phyloP scores from a whole-genome alignment of 1,284 basidiomycete species.

The Farysia itapuensis region DNA sequence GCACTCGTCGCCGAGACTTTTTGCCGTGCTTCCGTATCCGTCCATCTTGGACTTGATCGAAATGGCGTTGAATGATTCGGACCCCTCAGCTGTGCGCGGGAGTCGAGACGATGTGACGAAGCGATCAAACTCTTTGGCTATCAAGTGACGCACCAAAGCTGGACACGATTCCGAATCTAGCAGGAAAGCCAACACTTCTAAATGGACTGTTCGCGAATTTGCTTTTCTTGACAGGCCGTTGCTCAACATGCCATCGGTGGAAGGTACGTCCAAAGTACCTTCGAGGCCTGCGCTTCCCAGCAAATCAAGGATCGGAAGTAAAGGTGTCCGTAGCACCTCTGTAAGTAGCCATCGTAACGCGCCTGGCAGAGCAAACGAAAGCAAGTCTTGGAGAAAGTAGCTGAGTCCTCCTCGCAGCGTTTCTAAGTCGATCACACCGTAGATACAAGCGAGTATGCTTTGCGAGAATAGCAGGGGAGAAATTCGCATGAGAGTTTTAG shows the following conservation, averaged over 20 bases:
- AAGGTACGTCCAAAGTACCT: slow-evolving; percentile 9
- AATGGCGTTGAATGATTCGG: slow-evolving; percentile 16
- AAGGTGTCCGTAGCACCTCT: slow-evolving; percentile 16
- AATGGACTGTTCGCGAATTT: slow-evolving; percentile 10
- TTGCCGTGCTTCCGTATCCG: neutral
- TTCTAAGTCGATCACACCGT: slow-evolving; percentile 63
- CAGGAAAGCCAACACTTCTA: slow-evolving; percentile 25
- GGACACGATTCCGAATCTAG: slow-evolving; percentile 24
- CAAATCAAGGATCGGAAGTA: slow-evolving; percentile 12
- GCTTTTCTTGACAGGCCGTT: slow-evolving; percentile 21
- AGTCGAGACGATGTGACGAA: slow-evolving; percentile 2
- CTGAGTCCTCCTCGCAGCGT: slow-evolving; percentile 63
- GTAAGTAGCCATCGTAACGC: slow-evolving; percentile 57
- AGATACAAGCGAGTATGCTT: slow-evolving; percentile 61
- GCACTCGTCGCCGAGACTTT: neutral
- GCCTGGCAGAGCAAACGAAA: slow-evolving; percentile 64
- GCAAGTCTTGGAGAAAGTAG: slow-evolving; percentile 64
- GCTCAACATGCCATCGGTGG: slow-evolving; percentile 13
- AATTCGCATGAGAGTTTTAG: slow-evolving; percentile 61
- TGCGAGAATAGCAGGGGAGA: slow-evolving; percentile 64
- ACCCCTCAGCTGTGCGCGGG: neutral
- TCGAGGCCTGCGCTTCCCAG: slow-evolving; percentile 7
- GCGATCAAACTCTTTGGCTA: slow-evolving; percentile 4
- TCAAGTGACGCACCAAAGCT: slow-evolving; percentile 8
- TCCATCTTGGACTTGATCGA: slow-evolving; percentile 17